A percentile compares a stretch with the other conserved stretches of the same genome.
These are phyloP conservation scores for Astrothelium subdiscretum DNA, from an alignment of 495 filamentous ascomycete genomes.

Conservation along the genomic window DNA sequence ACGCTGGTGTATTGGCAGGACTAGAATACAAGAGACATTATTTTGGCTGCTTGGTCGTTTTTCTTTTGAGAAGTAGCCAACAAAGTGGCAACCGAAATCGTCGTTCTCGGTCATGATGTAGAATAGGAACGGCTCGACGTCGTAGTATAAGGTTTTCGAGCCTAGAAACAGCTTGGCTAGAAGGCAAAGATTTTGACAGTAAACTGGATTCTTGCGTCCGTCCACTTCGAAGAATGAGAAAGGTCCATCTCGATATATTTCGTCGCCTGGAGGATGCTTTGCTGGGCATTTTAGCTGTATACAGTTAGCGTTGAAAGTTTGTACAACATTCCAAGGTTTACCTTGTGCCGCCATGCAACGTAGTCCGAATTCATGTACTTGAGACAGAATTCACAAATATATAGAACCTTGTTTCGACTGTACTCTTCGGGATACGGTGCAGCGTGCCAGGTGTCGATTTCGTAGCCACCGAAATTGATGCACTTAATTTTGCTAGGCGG, in stretches of 20 bases:
- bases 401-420: conserved; percentile 84
- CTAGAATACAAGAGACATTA: conserved; percentile 95
- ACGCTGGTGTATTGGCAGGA: conserved; percentile 87
- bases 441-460: conserved; percentile 99
- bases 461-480: conserved; percentile 92
- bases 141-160: conserved; percentile 96
- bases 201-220: conserved; percentile 89
- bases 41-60: conserved; percentile 91
- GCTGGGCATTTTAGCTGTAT: conserved; percentile 70
- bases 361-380: conserved; percentile 99
- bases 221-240: conserved; percentile 96
- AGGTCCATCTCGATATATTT: conserved; percentile 91
- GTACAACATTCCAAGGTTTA: conserved; percentile 23
- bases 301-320: conserved; percentile 7
- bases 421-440: conserved; percentile 98
- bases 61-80: conserved; percentile 98
- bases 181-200: conserved; percentile 94
- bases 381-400: conserved; percentile 97
- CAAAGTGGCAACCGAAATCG: conserved; percentile 88
- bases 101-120: conserved; percentile 97
- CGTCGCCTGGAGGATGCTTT: conserved; percentile 92
- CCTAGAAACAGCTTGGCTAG: conserved; percentile 93
- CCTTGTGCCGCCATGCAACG: conserved; percentile 93
- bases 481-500: conserved; percentile 94
- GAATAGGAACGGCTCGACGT: conserved; percentile 96